phyloP scores from a whole-genome alignment of 1,139 yeast species.

The Geotrichum bryndzae region DNA sequence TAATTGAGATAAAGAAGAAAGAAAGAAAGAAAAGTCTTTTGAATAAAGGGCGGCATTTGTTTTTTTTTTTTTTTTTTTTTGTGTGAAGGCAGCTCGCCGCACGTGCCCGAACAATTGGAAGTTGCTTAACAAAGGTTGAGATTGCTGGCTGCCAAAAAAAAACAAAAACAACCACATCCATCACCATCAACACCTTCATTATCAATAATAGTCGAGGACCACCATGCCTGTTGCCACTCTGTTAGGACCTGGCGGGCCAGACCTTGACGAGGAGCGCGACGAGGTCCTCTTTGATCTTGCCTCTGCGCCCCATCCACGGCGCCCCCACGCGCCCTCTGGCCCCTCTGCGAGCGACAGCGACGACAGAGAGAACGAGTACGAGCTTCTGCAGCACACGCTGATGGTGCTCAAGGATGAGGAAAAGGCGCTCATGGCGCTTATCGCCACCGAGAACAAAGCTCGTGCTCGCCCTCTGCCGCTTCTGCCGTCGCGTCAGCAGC shows the following conservation, averaged over 20 bases:
- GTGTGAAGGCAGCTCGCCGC: not conserved
- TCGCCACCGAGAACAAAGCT: not conserved
- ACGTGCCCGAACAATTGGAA: constrained; percentile 4
- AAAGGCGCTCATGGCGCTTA: constrained; percentile 1
- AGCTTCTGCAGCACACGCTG: constrained; percentile 9
- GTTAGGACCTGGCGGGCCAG: not conserved
- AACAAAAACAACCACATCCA: not conserved
- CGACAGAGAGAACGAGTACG: not conserved
- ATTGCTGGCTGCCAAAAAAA: not conserved
- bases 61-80: not conserved
- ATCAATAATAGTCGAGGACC: not conserved
- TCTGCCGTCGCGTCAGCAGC: not conserved
- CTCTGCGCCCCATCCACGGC: not conserved
- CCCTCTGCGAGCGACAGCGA: not conserved
- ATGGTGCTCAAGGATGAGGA: constrained; percentile 13
- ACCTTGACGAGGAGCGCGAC: not conserved
- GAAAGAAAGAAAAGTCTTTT: not conserved
- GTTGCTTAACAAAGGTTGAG: not conserved
- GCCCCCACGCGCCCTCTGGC: not conserved
- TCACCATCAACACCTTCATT: not conserved
- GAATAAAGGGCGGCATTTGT: not conserved
- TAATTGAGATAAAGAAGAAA: not conserved
- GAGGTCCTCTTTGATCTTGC: not conserved
- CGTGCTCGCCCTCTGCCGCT: not conserved
- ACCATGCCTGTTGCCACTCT: not conserved